A percentile compares a stretch with the other conserved stretches of the same genome.
These are phyloP conservation scores for Excoecaria agallocha DNA, from an alignment of 345 rosid genomes.

Conservation along the genomic window DNA sequence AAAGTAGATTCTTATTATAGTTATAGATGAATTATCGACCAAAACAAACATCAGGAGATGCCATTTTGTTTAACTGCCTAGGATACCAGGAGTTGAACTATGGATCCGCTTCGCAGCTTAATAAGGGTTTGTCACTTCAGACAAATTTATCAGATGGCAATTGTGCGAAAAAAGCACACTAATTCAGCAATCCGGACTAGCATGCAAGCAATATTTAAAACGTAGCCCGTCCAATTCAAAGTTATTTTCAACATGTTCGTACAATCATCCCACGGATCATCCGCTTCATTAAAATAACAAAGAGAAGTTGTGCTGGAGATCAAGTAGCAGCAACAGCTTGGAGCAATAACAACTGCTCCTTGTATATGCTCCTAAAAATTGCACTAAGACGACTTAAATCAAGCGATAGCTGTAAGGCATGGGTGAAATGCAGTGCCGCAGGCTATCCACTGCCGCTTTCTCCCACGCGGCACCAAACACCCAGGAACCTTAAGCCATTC, in stretches of 20 bases:
- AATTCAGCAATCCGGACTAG: too few relatives aligned
- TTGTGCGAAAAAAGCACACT: too few relatives aligned
- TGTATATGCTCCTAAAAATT: conserved; percentile 10
- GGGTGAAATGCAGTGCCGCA: conserved; percentile 92
- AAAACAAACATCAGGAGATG: too few relatives aligned
- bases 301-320: background rate
- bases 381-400: conserved; percentile 20
- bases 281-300: conserved; percentile 8
- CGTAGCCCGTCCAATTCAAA: conserved; percentile 6
- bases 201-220: background rate
- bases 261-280: conserved; percentile 13
- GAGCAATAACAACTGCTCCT: background rate
- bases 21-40: background rate
- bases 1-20: too few relatives aligned
- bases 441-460: conserved; percentile 87
- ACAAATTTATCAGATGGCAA: too few relatives aligned
- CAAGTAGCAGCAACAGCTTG: conserved; percentile 17
- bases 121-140: too few relatives aligned
- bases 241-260: conserved; percentile 17
- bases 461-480: conserved; percentile 66
- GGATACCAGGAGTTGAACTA: too few relatives aligned
- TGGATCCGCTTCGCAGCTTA: too few relatives aligned
- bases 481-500: conserved; percentile 92
- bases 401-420: conserved; percentile 63
- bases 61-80: too few relatives aligned